These are phyloP conservation scores for Carex cristatella DNA, from an alignment of 176 grass and related monocot species.

Conservation along the genomic window DNA sequence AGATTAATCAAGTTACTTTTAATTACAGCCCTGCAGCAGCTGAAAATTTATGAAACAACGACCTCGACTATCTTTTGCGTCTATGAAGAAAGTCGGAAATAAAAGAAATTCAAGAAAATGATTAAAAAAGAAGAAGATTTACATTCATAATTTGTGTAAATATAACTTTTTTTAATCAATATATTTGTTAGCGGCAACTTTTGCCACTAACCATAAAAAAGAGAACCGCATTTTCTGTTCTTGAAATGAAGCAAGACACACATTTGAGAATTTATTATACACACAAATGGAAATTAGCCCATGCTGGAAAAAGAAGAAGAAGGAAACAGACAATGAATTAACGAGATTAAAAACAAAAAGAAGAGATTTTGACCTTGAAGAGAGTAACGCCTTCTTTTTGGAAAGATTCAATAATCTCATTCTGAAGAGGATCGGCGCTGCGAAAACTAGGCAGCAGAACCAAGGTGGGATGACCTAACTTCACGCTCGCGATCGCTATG, in stretches of 20 bases:
- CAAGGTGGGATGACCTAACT: slow-evolving; percentile 3
- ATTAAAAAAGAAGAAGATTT: too few relatives aligned
- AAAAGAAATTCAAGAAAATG: neutral
- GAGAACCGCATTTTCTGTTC: too few relatives aligned
- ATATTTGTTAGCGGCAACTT: too few relatives aligned
- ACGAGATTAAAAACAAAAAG: neutral
- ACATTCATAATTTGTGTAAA: too few relatives aligned
- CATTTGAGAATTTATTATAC: neutral
- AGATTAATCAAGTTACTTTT: neutral
- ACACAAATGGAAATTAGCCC: neutral
- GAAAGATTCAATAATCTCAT: slow-evolving; percentile 3
- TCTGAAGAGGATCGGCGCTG: slow-evolving; percentile 1
- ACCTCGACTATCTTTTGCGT: neutral
- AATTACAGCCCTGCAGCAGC: neutral
- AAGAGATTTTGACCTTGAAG: neutral
- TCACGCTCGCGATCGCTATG: slow-evolving; percentile 1
- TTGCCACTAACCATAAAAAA: neutral
- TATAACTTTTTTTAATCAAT: too few relatives aligned
- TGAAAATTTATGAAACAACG: neutral
- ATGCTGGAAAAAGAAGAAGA: neutral
- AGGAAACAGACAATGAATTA: neutral
- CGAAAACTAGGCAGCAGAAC: neutral
- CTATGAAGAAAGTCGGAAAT: neutral
- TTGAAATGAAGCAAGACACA: neutral
- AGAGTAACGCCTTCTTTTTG: neutral